Evolutionary conservation across 73 alveolate genomes (phyloP), one percentile per base, ranked within the genome.

Genomic region (Paramecium octaurelia): DNA sequence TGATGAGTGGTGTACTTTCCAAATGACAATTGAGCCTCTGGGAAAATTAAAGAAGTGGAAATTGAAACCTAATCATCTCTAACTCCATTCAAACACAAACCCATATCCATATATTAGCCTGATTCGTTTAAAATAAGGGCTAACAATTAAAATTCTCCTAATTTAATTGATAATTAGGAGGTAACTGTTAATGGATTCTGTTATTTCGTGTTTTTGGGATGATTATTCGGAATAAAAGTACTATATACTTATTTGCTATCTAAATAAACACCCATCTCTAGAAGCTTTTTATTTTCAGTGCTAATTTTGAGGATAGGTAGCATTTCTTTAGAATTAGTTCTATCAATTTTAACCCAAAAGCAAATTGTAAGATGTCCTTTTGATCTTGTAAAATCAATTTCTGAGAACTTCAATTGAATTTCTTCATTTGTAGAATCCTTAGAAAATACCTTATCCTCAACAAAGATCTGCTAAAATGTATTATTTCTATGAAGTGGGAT

Each of bases 21-120:
- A 73, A 73, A 73, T 16, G 87, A 29, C 8, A 73, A 38, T 36
- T 73, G 42, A 73, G 87, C 87, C 20, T 73, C 87, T 16, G 87
- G 87, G 8, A 73, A 36, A 0, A 73, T 73, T 18, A 73, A 38
- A 0, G 87, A 36, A 10, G 60, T 73, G 2, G 87, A 73, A 16
- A 73, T 73, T 10, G 87, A 73, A 10, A 73, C 87, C 40, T 73
- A 73, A 36, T 73, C 87, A 36, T 73, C 87, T 38, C 87, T 73
- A 36, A 40, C 87, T 35, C 87, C 87, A 73, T 73, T 73, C 14
- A 73, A 36, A 73, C 60, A 34, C 20, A 73, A 38, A 20, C 87
- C 87, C 87, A 73, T 73, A 73, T 73, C 87, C 87, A 73, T 73
- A 36, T 73, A 73, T 38, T 34, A 16, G 3, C 87, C 87, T 4